Percentiles rank a stretch among this genome's conserved stretches.
These are phyloP conservation scores for Neonectria magnoliae DNA, from an alignment of 2,329 filamentous ascomycete genomes.

Conservation along the genomic window DNA sequence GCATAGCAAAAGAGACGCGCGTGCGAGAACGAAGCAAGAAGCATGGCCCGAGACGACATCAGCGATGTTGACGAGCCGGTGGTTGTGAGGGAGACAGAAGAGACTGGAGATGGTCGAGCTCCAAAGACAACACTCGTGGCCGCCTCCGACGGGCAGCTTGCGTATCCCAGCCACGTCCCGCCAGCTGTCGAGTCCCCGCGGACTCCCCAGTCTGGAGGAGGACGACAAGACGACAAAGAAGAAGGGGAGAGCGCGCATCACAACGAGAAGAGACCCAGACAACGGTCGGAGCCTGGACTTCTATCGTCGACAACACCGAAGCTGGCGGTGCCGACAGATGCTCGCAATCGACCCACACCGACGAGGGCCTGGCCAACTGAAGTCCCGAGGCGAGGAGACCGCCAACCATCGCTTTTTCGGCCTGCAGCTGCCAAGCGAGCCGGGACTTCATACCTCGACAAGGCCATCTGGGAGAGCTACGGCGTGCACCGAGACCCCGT, in stretches of 20 bases:
- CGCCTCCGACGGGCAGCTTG: conserved; percentile 9
- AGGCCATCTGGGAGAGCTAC: conserved; percentile 37
- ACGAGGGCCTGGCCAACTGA: conserved; percentile 14
- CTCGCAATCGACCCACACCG: background rate
- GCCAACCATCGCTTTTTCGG: conserved; percentile 4
- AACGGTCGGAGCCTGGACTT: background rate
- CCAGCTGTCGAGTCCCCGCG: conserved; percentile 1
- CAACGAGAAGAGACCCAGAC: background rate
- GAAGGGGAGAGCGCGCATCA: background rate
- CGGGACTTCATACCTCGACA: conserved; percentile 41
- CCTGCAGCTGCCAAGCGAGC: background rate
- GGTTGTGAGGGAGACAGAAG: background rate
- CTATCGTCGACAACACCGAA: background rate
- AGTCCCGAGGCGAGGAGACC: background rate
- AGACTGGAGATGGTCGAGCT: background rate
- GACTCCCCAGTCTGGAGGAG: background rate
- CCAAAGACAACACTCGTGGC: background rate
- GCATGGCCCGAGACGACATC: background rate
- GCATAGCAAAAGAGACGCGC: background rate
- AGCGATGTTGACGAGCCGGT: background rate
- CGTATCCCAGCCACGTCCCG: conserved; percentile 14
- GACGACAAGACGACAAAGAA: background rate
- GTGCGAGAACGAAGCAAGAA: background rate
- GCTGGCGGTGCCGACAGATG: background rate
- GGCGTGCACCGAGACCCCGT: conserved; percentile 32